Percentiles rank a stretch among this genome's conserved stretches.
Conservation (phyloP, 2,329 filamentous ascomycete genomes). For the Talaromyces sp. region DNA sequence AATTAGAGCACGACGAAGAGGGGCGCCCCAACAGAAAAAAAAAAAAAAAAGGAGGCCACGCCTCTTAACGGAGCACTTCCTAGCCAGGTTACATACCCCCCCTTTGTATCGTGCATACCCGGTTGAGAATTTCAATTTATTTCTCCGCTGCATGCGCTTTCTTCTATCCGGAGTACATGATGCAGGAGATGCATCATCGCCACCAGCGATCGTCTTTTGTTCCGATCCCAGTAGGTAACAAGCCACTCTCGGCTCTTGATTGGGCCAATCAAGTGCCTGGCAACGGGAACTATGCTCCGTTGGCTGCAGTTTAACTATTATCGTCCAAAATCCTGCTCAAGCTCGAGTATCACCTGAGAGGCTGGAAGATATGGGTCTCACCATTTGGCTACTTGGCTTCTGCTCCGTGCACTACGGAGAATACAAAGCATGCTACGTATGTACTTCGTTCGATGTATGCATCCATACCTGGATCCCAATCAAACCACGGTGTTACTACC, state of each 20-base stretch:
- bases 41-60: background rate
- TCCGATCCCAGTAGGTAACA: conserved; percentile 19
- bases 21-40: no score
- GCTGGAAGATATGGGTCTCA: no score
- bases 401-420: no score
- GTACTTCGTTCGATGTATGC: background rate
- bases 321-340: background rate
- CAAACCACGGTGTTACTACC: conserved; percentile 1
- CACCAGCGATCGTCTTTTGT: conserved; percentile 21
- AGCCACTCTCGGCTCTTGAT: conserved; percentile 10
- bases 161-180: conserved; percentile 30
- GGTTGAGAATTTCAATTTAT: conserved; percentile 12
- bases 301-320: conserved; percentile 20
- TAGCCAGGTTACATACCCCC: background rate
- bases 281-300: conserved; percentile 18
- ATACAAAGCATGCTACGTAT: conserved; percentile 5
- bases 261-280: conserved; percentile 6
- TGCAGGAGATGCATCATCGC: conserved; percentile 29
- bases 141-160: conserved; percentile 21
- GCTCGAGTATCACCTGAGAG: conserved; percentile 19
- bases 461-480: no score
- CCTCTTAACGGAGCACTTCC: background rate
- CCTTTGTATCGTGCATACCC: conserved; percentile 26
- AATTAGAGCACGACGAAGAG: no score
- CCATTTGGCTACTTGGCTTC: no score